phyloP scores from a whole-genome alignment of 805 yeast genomes.

The Candida yuanshanica region DNA sequence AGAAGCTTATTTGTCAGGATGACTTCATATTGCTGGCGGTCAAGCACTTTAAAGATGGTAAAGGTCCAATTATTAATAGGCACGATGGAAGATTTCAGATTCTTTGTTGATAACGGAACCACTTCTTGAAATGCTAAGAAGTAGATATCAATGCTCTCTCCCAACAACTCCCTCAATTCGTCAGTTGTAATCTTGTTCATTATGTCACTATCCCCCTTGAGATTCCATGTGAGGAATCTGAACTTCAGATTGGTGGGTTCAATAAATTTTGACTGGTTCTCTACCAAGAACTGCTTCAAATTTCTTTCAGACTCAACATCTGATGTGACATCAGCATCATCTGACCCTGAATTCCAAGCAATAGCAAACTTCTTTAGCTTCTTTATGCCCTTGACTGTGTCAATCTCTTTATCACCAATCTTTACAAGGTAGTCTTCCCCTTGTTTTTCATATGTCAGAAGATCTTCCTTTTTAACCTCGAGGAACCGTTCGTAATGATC shows the following conservation, averaged over 20 bases:
- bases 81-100: slow-evolving; percentile 29
- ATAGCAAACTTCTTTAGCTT: background rate
- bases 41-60: slow-evolving; percentile 17
- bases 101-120: slow-evolving; percentile 38
- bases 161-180: slow-evolving; percentile 14
- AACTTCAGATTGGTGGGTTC: slow-evolving; percentile 18
- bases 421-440: slow-evolving; percentile 1
- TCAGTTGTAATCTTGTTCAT: slow-evolving; percentile 16
- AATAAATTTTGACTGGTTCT: slow-evolving; percentile 13
- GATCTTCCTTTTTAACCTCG: slow-evolving; percentile 1
- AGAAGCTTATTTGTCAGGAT: slow-evolving; percentile 43
- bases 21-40: slow-evolving; percentile 27
- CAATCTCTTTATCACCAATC: slow-evolving; percentile 5
- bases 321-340: slow-evolving; percentile 1
- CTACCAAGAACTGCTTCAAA: slow-evolving; percentile 10
- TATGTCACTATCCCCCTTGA: slow-evolving; percentile 22
- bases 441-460: background rate
- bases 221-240: slow-evolving; percentile 35
- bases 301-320: background rate
- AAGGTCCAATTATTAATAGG: slow-evolving; percentile 31
- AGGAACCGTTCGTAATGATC: slow-evolving; percentile 13
- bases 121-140: slow-evolving; percentile 46
- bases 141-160: slow-evolving; percentile 27
- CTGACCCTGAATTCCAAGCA: slow-evolving; percentile 3
- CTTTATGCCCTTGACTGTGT: background rate